Base-by-base conservation (phyloP, 2,329 filamentous ascomycete species). In the Madurella mycetomatis region DNA sequence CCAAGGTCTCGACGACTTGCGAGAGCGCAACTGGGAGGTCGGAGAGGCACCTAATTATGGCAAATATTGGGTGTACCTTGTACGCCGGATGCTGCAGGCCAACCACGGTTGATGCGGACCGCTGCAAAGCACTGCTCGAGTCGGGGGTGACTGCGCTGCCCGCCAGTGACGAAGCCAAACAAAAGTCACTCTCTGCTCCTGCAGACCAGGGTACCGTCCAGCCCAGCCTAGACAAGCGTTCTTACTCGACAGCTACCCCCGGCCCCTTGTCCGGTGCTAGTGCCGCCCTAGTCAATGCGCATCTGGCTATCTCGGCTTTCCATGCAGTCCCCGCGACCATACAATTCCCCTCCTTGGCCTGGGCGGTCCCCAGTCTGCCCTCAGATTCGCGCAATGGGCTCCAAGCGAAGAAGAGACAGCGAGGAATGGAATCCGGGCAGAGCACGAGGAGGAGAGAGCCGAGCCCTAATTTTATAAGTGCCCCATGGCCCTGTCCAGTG, bases 401-500 rank as follows among this genome's bases (percentile, higher is more conserved):
- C 43, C 46, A 53, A 57, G 53, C 49, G 54, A 47, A 55, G 53
- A 52, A 45, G 50, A 57, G 41, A 41, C 51, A 53, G 50, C 25
- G 51, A 55, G 39, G 50, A 49, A 47, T 16, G 39, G 50, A 49
- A 47, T 16, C 47, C 32, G 41, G 44, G 46, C 42, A 48, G 49
- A 51, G 42, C 51, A 54, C 4, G 25, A 47, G 17, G 34, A 39
- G 44, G 37, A 34, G 45, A 55, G 50, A 41, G 47, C 51, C 66
- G 69, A 70, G 67, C 70, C 68, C 72, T 76, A 73, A 74, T 76
- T 73, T 76, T 72, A 75, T 73, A 72, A 70, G 67, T 64, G 63
- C 67, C 59, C 59, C 64, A 60, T 56, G 60, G 15, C 51, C 61
- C 64, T 69, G 66, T 70, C 74, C 74, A 75, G 67, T 75, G 67